Percentiles rank a stretch among this genome's conserved stretches.
Evolutionary conservation across 768 basidiomycete genomes (phyloP).

Genomic region (Tephrocybe sp.): DNA sequence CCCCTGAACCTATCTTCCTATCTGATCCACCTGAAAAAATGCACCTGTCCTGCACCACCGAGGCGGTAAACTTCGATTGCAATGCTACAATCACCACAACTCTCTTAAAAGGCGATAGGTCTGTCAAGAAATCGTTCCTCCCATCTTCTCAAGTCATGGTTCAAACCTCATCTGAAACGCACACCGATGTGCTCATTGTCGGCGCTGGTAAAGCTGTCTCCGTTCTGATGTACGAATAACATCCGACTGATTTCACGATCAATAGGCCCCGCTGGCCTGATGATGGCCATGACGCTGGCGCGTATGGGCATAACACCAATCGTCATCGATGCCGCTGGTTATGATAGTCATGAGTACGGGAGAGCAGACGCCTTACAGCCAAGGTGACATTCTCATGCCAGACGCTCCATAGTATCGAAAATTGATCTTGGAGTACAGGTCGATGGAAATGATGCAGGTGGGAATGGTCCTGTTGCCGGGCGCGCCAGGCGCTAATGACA

Average conservation of each 20-base stretch:
- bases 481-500: not conserved
- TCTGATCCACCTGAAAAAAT: conserved; percentile 9
- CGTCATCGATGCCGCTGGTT: conserved; percentile 14
- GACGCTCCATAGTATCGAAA: not conserved
- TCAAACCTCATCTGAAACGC: conserved; percentile 7
- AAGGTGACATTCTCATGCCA: not conserved
- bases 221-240: not conserved
- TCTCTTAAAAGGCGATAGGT: conserved; percentile 6
- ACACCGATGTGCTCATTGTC: conserved; percentile 15
- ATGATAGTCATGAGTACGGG: conserved; percentile 15
- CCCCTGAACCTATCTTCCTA: conserved; percentile 5
- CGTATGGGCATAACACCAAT: conserved; percentile 13
- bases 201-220: conserved; percentile 10
- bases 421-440: conserved; percentile 1
- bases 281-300: conserved; percentile 15
- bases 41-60: conserved; percentile 10
- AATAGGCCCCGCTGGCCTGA: conserved; percentile 14
- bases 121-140: not conserved
- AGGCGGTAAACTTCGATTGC: conserved; percentile 6
- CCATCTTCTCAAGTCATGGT: conserved; percentile 8
- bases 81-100: not conserved
- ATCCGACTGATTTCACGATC: not conserved
- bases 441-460: conserved; percentile 17
- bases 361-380: conserved; percentile 15
- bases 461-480: not conserved